Base-by-base conservation (phyloP, 805 yeast genomes). In the Schizosaccharomyces lindneri region DNA sequence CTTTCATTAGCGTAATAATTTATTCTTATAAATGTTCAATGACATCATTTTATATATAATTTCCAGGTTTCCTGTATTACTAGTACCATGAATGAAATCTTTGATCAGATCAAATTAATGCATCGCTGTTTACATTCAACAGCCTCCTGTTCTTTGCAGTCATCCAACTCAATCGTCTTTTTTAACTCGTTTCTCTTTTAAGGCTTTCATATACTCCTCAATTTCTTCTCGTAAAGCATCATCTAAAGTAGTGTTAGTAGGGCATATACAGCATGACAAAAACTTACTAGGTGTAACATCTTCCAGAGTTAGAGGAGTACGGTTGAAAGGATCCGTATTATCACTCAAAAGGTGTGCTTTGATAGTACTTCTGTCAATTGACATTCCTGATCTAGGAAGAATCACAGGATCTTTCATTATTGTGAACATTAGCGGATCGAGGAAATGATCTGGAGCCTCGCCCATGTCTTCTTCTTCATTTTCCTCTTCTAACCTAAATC, bases 401-500 rank as follows among this genome's bases (percentile, higher is more conserved):
- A 79, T 83, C 4, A 93, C 98, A 0, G 99, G 99, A 70, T 93
- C 95, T 66, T 82, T 85, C 98, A 93, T 93, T 60, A 93, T 70
- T 1, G 96, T 86, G 71, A 77, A 93, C 97, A 93, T 90, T 67
- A 93, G 79, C 15, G 99, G 99, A 74, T 93, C 99, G 66, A 93
- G 78, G 69, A 83, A 93, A 70, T 93, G 97, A 70, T 93, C 98
- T 0, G 99, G 99, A 19, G 86, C 79, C 61, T 93, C 98, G 31
- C 95, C 97, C 66, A 87, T 76, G 69, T 87, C 96, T 64, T 80
- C 68, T 64, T 85, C 90, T 15, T 66, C 68, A 55, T 70, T 71
- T 61, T 67, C 68, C 61, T 67, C 66, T 9, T 69, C 69, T 39
- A 75, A 66, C 67, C 80, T 79, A 61, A 80, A 78, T 48, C 71